phyloP scores from a whole-genome alignment of 805 yeast species.

The Suhomyces kilbournensis region DNA sequence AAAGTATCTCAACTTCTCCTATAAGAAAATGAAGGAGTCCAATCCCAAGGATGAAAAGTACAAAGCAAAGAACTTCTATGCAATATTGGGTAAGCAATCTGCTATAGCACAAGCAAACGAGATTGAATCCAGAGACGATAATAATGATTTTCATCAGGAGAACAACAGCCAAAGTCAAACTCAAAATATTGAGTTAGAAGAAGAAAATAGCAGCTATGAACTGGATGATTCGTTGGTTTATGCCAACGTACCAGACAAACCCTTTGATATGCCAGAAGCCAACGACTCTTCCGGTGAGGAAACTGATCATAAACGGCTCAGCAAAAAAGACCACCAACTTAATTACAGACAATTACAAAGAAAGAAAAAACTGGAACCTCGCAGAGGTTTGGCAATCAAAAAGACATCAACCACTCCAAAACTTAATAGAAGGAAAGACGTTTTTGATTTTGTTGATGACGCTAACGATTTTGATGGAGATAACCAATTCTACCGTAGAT shows the following conservation, averaged over 20 bases:
- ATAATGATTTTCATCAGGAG: not conserved
- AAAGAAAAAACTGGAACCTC: constrained; percentile 12
- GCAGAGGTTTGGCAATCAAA: constrained; percentile 38
- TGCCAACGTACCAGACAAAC: not conserved
- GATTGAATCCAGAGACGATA: constrained; percentile 4
- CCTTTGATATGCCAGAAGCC: not conserved
- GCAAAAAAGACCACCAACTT: not conserved
- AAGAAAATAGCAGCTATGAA: not conserved
- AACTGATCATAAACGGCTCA: not conserved
- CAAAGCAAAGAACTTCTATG: constrained; percentile 36
- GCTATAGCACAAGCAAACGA: constrained; percentile 9
- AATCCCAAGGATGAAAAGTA: constrained; percentile 41
- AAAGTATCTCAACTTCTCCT: constrained; percentile 33
- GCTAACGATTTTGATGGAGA: constrained; percentile 8
- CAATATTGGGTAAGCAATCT: constrained; percentile 28
- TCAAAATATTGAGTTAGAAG: not conserved
- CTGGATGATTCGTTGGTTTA: constrained; percentile 3
- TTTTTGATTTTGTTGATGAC: constrained; percentile 20
- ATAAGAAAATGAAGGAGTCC: constrained; percentile 25
- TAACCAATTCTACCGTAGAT: constrained; percentile 1
- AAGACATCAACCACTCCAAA: constrained; percentile 11
- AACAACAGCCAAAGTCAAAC: not conserved
- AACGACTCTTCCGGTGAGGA: not conserved
- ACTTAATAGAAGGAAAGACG: constrained; percentile 5
- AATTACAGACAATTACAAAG: not conserved